Evolutionary conservation across 202 grass and related monocot species (phyloP).

Genomic region (Cymbopogon flexuosus): DNA sequence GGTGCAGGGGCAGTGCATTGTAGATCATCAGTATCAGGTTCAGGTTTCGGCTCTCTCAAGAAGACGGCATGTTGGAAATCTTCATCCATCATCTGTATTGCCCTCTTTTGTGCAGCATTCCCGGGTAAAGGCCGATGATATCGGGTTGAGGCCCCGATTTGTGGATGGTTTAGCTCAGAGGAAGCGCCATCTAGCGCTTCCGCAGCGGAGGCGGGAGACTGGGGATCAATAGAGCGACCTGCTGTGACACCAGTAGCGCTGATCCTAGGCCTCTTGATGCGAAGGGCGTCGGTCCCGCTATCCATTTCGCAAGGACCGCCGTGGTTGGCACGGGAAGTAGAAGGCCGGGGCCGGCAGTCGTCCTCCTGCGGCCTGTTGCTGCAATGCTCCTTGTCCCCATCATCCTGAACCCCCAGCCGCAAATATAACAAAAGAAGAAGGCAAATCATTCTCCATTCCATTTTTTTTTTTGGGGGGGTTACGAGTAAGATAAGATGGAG

Average conservation of each 20-base stretch:
- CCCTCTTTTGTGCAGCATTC: conserved; percentile 5
- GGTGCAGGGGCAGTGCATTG: background rate
- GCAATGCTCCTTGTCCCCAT: background rate
- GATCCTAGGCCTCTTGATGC: conserved; percentile 25
- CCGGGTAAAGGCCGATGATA: background rate
- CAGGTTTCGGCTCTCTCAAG: conserved; percentile 35
- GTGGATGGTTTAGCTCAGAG: background rate
- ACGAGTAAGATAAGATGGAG: background rate
- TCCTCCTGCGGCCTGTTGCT: background rate
- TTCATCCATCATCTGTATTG: conserved; percentile 1
- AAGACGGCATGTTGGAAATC: conserved; percentile 29
- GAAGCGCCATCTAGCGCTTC: background rate
- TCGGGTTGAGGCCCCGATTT: background rate
- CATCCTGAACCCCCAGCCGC: background rate
- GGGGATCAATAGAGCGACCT: background rate
- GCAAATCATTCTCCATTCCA: background rate
- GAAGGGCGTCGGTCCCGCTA: conserved; percentile 10
- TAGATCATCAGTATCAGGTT: conserved; percentile 31
- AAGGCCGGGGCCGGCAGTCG: background rate
- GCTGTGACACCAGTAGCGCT: background rate
- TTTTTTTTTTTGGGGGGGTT: background rate
- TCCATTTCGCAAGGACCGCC: background rate
- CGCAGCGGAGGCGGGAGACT: background rate
- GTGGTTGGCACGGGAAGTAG: background rate
- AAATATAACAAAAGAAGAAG: background rate